phyloP scores from a whole-genome alignment of 2,329 filamentous ascomycete genomes.

The Calycina herbarum region DNA sequence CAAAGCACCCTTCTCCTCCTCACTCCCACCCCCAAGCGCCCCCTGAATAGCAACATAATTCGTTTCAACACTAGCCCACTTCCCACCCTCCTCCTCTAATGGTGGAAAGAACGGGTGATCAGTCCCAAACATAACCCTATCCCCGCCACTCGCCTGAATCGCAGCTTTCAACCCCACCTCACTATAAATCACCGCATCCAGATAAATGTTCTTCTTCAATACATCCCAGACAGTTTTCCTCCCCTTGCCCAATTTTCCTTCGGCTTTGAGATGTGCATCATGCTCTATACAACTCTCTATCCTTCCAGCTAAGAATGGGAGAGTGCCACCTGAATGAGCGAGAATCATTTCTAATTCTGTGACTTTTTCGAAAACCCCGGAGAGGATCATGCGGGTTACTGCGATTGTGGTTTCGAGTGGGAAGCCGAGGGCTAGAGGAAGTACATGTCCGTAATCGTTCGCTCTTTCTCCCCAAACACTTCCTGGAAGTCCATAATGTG shows the following conservation, averaged over 20 bases:
- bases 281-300: conserved; percentile 87
- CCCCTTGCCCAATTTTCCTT: conserved; percentile 53
- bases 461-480: conserved; percentile 75
- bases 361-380: conserved; percentile 79
- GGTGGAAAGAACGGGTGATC: conserved; percentile 88
- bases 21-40: conserved; percentile 48
- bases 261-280: conserved; percentile 70
- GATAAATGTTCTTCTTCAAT: conserved; percentile 73
- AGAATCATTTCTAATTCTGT: conserved; percentile 70
- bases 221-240: conserved; percentile 63
- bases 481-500: conserved; percentile 84
- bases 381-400: conserved; percentile 82
- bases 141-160: conserved; percentile 64
- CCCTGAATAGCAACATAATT: conserved; percentile 57
- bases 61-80: conserved; percentile 69
- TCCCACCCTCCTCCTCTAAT: conserved; percentile 59
- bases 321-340: conserved; percentile 83
- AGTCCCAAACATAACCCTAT: conserved; percentile 77
- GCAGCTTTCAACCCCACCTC: conserved; percentile 72
- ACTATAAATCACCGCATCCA: conserved; percentile 85
- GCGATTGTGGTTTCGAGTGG: conserved; percentile 93
- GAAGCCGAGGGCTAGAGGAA: conserved; percentile 83
- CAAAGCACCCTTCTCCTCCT: conserved; percentile 53
- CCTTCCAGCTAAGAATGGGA: conserved; percentile 84
- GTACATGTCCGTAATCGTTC: conserved; percentile 78